phyloP scores from a whole-genome alignment of 768 basidiomycete genomes.

The Podaxis sp. region DNA sequence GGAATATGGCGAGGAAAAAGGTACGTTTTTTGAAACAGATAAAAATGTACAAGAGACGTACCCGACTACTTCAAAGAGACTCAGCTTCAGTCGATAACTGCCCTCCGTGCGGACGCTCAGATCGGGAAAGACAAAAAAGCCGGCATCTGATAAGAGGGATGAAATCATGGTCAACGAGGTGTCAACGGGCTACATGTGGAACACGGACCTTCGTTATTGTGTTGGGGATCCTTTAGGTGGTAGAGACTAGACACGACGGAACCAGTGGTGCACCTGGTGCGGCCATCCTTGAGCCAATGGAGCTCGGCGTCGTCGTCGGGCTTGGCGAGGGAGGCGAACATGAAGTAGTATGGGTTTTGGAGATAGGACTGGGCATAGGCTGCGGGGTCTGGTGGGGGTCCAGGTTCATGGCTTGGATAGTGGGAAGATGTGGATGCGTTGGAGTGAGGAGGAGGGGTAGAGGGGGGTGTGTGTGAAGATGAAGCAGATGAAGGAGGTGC shows the following conservation, averaged over 20 bases:
- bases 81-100: slow-evolving; percentile 69
- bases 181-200: not conserved
- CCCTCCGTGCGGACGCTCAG: slow-evolving; percentile 91
- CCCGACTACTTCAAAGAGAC: slow-evolving; percentile 90
- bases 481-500: slow-evolving; percentile 1
- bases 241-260: slow-evolving; percentile 88
- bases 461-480: not conserved
- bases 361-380: slow-evolving; percentile 60
- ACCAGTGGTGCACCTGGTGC: slow-evolving; percentile 88
- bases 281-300: slow-evolving; percentile 85
- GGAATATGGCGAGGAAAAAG: slow-evolving; percentile 4
- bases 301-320: slow-evolving; percentile 87
- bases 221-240: slow-evolving; percentile 74
- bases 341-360: slow-evolving; percentile 94
- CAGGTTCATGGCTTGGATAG: slow-evolving; percentile 15
- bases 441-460: not conserved
- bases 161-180: not conserved
- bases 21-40: not conserved
- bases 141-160: slow-evolving; percentile 57
- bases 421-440: not conserved
- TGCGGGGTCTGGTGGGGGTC: slow-evolving; percentile 25
- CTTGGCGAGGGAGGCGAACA: slow-evolving; percentile 88
- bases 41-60: slow-evolving; percentile 35
- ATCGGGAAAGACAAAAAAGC: slow-evolving; percentile 97
- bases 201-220: slow-evolving; percentile 40